phyloP scores from a whole-genome alignment of 2,329 filamentous ascomycete genomes.

The Zymoseptoria pseudotritici region DNA sequence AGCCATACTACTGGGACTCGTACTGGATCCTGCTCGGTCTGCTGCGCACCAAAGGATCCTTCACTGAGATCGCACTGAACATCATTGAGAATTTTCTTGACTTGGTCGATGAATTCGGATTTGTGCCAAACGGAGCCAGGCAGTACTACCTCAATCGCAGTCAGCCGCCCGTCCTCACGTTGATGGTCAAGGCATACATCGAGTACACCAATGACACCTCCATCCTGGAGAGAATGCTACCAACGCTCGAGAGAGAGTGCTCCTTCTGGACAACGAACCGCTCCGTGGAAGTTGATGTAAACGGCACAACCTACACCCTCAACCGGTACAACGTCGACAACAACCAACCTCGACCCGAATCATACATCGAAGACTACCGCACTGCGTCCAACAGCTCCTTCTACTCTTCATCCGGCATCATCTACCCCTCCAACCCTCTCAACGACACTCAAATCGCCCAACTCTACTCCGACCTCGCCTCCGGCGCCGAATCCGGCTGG shows the following conservation, averaged over 20 bases:
- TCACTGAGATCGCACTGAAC: constrained; percentile 56
- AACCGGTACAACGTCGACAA: constrained; percentile 57
- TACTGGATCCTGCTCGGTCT: constrained; percentile 63
- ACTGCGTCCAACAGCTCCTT: constrained; percentile 61
- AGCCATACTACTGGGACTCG: constrained; percentile 66
- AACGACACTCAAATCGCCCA: constrained; percentile 46
- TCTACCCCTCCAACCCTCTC: constrained; percentile 49
- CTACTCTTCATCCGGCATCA: constrained; percentile 50
- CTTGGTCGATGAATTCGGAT: constrained; percentile 56
- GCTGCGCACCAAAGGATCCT: constrained; percentile 56
- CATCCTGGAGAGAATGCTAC: constrained; percentile 54
- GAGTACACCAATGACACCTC: constrained; percentile 57
- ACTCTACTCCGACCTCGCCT: constrained; percentile 57
- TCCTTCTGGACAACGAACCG: constrained; percentile 57
- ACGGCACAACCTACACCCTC: constrained; percentile 44
- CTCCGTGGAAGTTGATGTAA: constrained; percentile 45
- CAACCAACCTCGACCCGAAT: constrained; percentile 60
- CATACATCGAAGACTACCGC: constrained; percentile 57
- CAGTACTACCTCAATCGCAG: constrained; percentile 62
- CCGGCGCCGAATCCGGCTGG: constrained; percentile 59
- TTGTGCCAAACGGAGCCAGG: constrained; percentile 62
- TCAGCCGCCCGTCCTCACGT: constrained; percentile 57
- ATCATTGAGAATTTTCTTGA: constrained; percentile 65
- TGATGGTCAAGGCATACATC: constrained; percentile 59
- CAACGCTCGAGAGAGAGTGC: constrained; percentile 57